Evolutionary conservation across 2,329 filamentous ascomycete species (phyloP).

Genomic region (Dothideomycetidae sp.): DNA sequence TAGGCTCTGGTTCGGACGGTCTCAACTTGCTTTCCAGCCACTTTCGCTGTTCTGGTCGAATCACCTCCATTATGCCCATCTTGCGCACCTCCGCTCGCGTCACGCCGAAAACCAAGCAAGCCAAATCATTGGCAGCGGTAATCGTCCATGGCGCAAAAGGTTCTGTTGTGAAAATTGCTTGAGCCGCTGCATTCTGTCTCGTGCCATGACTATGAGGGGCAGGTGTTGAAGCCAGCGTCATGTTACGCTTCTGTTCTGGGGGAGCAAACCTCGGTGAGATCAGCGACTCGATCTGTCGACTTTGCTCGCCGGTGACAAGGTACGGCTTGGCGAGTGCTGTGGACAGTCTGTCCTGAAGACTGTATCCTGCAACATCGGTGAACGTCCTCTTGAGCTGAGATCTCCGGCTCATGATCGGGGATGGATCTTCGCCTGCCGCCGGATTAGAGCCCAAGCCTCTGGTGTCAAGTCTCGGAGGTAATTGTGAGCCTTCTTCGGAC

Average conservation of each 20-base stretch:
- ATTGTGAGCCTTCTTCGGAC: background rate
- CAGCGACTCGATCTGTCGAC: constrained; percentile 18
- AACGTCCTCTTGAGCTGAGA: constrained; percentile 61
- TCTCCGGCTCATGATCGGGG: constrained; percentile 12
- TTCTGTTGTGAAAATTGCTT: constrained; percentile 97
- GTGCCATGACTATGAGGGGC: constrained; percentile 71
- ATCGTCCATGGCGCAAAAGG: constrained; percentile 86
- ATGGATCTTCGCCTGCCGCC: constrained; percentile 7
- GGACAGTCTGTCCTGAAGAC: constrained; percentile 67
- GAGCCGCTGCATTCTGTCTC: constrained; percentile 77
- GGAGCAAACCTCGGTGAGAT: constrained; percentile 17
- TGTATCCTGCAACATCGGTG: constrained; percentile 64
- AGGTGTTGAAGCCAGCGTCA: constrained; percentile 22
- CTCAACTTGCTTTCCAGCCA: constrained; percentile 80
- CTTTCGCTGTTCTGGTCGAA: constrained; percentile 71
- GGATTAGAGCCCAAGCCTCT: constrained; percentile 1
- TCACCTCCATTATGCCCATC: constrained; percentile 87
- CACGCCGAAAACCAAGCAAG: constrained; percentile 96
- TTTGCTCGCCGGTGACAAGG: constrained; percentile 32
- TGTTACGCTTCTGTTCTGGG: constrained; percentile 19
- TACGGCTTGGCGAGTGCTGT: constrained; percentile 79
- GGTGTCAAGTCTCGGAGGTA: background rate
- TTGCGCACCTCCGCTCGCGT: constrained; percentile 91
- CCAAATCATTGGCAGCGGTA: constrained; percentile 86
- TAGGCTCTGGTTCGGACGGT: constrained; percentile 4